A percentile compares a stretch with the other conserved stretches of the same genome.
These are phyloP conservation scores for Phialemoniopsis sp. DNA, from an alignment of 2,329 filamentous ascomycete genomes.

Conservation along the genomic window DNA sequence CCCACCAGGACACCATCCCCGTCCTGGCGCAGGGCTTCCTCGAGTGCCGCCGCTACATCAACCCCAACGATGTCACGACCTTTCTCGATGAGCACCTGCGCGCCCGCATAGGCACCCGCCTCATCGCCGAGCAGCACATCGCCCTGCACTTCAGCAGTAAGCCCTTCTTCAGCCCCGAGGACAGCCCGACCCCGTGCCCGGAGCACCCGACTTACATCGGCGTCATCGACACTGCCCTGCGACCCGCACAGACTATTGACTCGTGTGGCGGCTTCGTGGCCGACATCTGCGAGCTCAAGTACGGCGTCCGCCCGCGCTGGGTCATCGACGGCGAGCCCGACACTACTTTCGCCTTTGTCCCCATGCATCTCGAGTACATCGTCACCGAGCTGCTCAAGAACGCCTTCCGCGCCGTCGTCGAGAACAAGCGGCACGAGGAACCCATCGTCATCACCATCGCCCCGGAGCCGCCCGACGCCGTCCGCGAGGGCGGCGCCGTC, in stretches of 20 bases:
- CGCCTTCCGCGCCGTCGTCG: constrained; percentile 88
- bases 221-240: constrained; percentile 84
- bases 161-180: constrained; percentile 60
- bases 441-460: constrained; percentile 92
- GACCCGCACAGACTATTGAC: constrained; percentile 76
- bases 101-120: constrained; percentile 85
- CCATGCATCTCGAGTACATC: constrained; percentile 96
- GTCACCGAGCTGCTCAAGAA: constrained; percentile 96
- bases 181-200: constrained; percentile 44
- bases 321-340: constrained; percentile 80
- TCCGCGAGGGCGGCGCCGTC: constrained; percentile 9
- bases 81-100: constrained; percentile 94
- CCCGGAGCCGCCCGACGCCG: constrained; percentile 46
- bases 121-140: constrained; percentile 96
- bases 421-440: constrained; percentile 72
- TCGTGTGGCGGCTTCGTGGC: constrained; percentile 86
- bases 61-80: constrained; percentile 73
- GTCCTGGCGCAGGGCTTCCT: constrained; percentile 88
- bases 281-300: constrained; percentile 95
- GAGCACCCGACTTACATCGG: constrained; percentile 73
- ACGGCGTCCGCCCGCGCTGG: constrained; percentile 79
- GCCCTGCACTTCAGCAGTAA: constrained; percentile 73
- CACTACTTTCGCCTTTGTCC: constrained; percentile 89
- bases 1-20: constrained; percentile 91
- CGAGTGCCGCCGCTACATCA: constrained; percentile 89